Evolutionary conservation across 495 filamentous ascomycete species (phyloP).

Genomic region (Venustampulla echinocandica): DNA sequence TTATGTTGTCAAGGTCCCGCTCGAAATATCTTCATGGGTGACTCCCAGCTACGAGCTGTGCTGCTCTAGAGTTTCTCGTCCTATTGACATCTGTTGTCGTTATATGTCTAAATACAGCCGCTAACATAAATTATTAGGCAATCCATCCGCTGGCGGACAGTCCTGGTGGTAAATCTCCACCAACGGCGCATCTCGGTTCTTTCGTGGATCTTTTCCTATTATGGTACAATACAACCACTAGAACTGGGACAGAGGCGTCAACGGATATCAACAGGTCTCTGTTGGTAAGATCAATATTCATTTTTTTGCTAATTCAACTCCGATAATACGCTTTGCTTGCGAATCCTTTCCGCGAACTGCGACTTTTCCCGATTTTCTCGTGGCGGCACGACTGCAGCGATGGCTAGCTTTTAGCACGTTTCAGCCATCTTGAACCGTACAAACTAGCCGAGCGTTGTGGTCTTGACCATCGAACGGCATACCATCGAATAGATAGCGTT

Average conservation of each 20-base stretch:
- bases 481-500: slow-evolving; percentile 77
- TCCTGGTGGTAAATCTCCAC: slow-evolving; percentile 88
- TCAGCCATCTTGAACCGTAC: slow-evolving; percentile 7
- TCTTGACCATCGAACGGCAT: slow-evolving; percentile 39
- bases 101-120: too few species aligned
- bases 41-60: too few species aligned
- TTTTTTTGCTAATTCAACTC: slow-evolving; percentile 26
- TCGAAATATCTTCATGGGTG: too few species aligned
- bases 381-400: slow-evolving; percentile 23
- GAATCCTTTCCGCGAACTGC: too few species aligned
- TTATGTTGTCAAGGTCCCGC: too few species aligned
- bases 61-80: too few species aligned
- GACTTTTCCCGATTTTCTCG: slow-evolving; percentile 31
- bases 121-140: too few species aligned
- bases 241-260: slow-evolving; percentile 26
- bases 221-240: slow-evolving; percentile 10
- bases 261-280: slow-evolving; percentile 12
- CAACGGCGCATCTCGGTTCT: slow-evolving; percentile 22
- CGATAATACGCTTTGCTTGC: slow-evolving; percentile 28
- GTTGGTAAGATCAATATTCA: slow-evolving; percentile 29
- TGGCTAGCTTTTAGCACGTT: slow-evolving; percentile 19
- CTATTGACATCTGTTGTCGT: too few species aligned
- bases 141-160: slow-evolving; percentile 37
- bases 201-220: slow-evolving; percentile 28
- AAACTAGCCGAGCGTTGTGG: slow-evolving; percentile 15